Evolutionary conservation across 768 basidiomycete species (phyloP).

Genomic region (Amanita pseudoporphyria): DNA sequence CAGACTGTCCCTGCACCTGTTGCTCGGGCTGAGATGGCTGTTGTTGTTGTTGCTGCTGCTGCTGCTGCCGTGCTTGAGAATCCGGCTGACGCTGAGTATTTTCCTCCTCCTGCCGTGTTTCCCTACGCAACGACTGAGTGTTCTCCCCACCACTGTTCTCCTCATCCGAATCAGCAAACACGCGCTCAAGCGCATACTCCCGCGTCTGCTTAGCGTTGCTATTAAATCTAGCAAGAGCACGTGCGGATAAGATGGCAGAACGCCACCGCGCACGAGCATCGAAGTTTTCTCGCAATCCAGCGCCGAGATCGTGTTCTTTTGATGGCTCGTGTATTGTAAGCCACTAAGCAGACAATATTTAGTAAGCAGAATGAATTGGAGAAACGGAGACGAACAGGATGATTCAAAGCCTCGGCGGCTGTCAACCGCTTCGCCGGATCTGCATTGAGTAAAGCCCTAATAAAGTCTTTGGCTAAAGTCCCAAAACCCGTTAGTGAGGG

Average conservation of each 20-base stretch:
- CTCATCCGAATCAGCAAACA: slow-evolving; percentile 7
- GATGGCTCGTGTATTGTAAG: slow-evolving; percentile 49
- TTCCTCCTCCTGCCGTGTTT: background rate
- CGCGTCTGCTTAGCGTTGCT: background rate
- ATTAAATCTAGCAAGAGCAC: slow-evolving; percentile 30
- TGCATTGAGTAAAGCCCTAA: slow-evolving; percentile 57
- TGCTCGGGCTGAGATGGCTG: background rate
- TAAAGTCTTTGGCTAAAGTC: slow-evolving; percentile 74
- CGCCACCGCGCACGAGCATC: slow-evolving; percentile 68
- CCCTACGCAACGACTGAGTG: background rate
- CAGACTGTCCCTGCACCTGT: background rate
- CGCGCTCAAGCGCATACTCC: background rate
- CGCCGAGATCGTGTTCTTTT: slow-evolving; percentile 63
- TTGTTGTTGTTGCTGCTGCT: too few relatives aligned
- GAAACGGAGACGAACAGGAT: slow-evolving; percentile 18
- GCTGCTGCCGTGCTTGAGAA: background rate
- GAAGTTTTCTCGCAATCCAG: slow-evolving; percentile 76
- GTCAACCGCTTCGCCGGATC: slow-evolving; percentile 67
- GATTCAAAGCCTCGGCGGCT: slow-evolving; percentile 56
- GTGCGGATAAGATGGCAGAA: slow-evolving; percentile 48
- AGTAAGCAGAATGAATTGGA: background rate
- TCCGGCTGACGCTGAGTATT: background rate
- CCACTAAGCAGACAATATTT: background rate
- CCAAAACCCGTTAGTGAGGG: background rate
- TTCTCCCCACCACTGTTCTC: background rate